Conservation (phyloP, 371 early-diverging fungal genomes). For the Nematocida sp. region DNA sequence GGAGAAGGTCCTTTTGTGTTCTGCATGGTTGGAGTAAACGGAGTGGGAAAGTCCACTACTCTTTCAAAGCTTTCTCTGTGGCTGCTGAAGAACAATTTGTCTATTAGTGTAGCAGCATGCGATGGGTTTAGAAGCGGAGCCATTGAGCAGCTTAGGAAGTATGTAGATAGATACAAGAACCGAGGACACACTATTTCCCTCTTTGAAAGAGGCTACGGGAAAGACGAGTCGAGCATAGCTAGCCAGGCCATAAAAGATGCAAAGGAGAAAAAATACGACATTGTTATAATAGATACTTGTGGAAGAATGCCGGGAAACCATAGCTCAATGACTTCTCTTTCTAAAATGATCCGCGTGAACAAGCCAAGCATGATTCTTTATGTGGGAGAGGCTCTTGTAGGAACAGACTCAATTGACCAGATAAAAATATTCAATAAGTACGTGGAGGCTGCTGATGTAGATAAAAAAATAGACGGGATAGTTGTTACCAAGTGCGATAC, state of each 20-base stretch:
- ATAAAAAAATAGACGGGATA: constrained; percentile 88
- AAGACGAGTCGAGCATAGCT: constrained; percentile 93
- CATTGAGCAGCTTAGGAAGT: constrained; percentile 89
- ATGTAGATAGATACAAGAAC: constrained; percentile 77
- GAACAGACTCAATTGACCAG: constrained; percentile 93
- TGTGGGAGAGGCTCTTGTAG: constrained; percentile 97
- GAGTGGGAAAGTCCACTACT: constrained; percentile 93
- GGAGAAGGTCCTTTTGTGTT: constrained; percentile 73
- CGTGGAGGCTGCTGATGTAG: constrained; percentile 71
- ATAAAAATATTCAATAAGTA: constrained; percentile 91
- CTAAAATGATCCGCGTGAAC: constrained; percentile 77
- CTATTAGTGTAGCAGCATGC: constrained; percentile 90
- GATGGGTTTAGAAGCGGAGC: constrained; percentile 98
- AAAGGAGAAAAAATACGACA: constrained; percentile 76
- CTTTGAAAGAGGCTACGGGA: constrained; percentile 94
- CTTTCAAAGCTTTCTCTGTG: constrained; percentile 92
- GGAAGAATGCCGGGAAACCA: constrained; percentile 98
- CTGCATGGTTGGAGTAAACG: constrained; percentile 93
- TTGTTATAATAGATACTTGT: constrained; percentile 94
- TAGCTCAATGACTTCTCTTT: constrained; percentile 87
- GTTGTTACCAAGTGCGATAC: constrained; percentile 96
- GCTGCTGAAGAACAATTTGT: constrained; percentile 82
- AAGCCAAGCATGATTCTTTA: constrained; percentile 92
- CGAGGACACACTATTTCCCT: constrained; percentile 80
- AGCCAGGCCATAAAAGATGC: constrained; percentile 84